Base-by-base conservation (phyloP, 306 rosid genomes). In the Vigna hirtella region DNA sequence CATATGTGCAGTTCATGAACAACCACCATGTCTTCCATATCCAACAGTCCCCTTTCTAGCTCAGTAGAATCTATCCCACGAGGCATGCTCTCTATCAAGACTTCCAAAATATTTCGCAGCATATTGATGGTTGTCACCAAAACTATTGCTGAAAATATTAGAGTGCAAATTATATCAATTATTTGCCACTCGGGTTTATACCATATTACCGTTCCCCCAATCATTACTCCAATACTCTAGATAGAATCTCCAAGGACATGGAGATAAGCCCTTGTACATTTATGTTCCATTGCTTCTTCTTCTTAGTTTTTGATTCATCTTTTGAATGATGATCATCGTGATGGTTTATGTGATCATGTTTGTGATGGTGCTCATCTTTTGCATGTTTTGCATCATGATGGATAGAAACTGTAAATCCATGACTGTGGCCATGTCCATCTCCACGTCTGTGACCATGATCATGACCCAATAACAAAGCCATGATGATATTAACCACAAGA, bases 1-100 rank as follows among this genome's bases (percentile, higher is more conserved):
- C 97, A 89, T 67, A 91, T 89, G 58, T 89, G 97, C 70, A 91
- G 85, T 84, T 91, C 93, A 80, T 91, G 97, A 79, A 91, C 84
- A 49, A 90, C 97, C 75, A 86, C 86, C 56, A 91, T 92, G 75
- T 89, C 97, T 6, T 87, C 93, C 90, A 91, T 87, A 76, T 87
- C 88, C 81, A 91, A 30, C 61, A 87, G 66, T 45, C 93, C 92
- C 3, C 34, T 85, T 68, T 89, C 90, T 4, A 91, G 91, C 76
- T 83, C 68, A 7, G 92, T 85, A 7, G 90, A 92, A 72, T 91
- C 93, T 9, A 91, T 87, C 86, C 89, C 97, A n/a, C 92, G 85
- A 0, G 97, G 97, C 0, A 92, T 89, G 92, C 89, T 89, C 72
- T 91, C 92, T 93, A 91, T 91, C 74, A 89, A 77, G 11, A 91